Base-by-base conservation (phyloP, 2,329 filamentous ascomycete species). In the Rutstroemia sp. region DNA sequence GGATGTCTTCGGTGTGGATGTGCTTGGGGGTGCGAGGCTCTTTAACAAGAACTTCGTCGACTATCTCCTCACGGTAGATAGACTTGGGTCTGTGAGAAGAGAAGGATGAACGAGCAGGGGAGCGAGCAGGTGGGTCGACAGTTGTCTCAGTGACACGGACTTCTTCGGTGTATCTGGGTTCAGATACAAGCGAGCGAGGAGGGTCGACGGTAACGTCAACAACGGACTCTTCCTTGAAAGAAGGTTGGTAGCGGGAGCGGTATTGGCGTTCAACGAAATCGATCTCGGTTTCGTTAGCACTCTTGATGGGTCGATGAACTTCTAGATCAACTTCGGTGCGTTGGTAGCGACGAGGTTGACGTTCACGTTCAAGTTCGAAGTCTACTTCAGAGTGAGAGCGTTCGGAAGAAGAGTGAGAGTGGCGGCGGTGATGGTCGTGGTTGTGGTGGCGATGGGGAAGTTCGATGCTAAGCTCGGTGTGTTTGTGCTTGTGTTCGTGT, bases 251-350 rank as follows among this genome's bases (percentile, higher is more conserved):
- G 21, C 48, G 46, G 70, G 82, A 74, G 69, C 83, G 82, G 72
- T 85, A 86, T 73, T 85, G 77, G 73, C 80, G 81, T 74, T 87
- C 83, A 69, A 81, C 81, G 64, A 80, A 71, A 74, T 87, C 83
- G 71, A 86, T 77, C 52, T 68, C 61, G 19, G 67, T 61, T 41
- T 64, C 64, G 18, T 41, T 16, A 9, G 53, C 23, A 25, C 38
- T 55, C 62, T 65, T 57, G 34, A 60, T 60, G 58, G 66, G 63
- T 57, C 60, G 63, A 42, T 61, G 65, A 56, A 63, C 60, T 19
- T 59, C 59, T 62, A 55, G 49, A 49, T 60, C 61, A 56, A 63
- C 57, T 52, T 61, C 58, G 25, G 59, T 62, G 30, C 65, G 60
- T 58, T 66, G 61, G 48, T 64, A 62, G 58, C 62, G 61, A 56